Percentiles rank a stretch among this genome's conserved stretches.
Conservation (phyloP, 345 rosid genomes). For the Aquilaria yunnanensis region DNA sequence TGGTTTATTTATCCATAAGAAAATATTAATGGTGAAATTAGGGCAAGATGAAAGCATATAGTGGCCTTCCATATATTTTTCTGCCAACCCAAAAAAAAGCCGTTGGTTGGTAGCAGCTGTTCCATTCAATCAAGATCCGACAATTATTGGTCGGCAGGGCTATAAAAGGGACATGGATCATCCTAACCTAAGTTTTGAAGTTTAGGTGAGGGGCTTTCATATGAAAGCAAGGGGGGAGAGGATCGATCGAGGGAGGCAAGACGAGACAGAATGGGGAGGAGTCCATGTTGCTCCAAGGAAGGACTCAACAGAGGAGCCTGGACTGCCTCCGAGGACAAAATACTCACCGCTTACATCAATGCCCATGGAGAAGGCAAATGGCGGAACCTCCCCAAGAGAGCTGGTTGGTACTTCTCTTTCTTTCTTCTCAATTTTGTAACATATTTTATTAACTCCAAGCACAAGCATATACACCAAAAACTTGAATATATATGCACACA, state of each 20-base stretch:
- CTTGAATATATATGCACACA: too few relatives aligned
- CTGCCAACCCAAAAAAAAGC: too few relatives aligned
- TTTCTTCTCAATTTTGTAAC: not conserved
- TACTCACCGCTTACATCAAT: slow-evolving; percentile 35
- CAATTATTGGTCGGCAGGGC: not conserved
- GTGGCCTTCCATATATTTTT: too few relatives aligned
- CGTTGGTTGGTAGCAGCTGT: too few relatives aligned
- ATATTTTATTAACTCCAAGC: too few relatives aligned
- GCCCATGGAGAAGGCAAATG: slow-evolving; percentile 62
- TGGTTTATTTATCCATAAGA: too few relatives aligned
- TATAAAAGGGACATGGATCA: slow-evolving; percentile 13
- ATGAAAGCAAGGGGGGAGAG: not conserved
- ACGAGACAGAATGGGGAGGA: slow-evolving; percentile 41
- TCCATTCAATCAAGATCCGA: too few relatives aligned
- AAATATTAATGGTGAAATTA: too few relatives aligned
- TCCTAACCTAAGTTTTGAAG: not conserved
- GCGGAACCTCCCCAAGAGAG: slow-evolving; percentile 55
- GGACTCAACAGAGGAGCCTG: slow-evolving; percentile 58
- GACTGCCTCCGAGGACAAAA: slow-evolving; percentile 51
- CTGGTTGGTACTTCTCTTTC: slow-evolving; percentile 24
- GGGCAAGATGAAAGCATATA: too few relatives aligned
- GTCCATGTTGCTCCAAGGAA: slow-evolving; percentile 58
- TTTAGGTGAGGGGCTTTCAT: not conserved
- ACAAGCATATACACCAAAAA: too few relatives aligned
- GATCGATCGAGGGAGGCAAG: not conserved